These are phyloP conservation scores for Leucosporidium yakuticum DNA, from an alignment of 768 basidiomycete genomes.

Conservation along the genomic window DNA sequence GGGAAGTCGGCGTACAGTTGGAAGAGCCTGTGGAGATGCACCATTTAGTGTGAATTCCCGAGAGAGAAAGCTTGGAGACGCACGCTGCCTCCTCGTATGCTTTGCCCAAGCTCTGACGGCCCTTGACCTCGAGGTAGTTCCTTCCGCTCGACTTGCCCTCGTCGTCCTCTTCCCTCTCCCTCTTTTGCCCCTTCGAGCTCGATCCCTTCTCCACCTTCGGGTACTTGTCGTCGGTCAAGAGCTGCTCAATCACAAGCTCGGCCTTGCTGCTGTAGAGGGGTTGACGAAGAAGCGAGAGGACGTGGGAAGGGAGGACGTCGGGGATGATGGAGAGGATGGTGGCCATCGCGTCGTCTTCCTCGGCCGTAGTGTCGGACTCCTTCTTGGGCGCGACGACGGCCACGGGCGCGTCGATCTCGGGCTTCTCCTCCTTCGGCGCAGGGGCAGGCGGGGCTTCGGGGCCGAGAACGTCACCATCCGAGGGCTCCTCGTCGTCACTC, in stretches of 20 bases:
- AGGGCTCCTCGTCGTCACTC: background rate
- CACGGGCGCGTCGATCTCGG: too few relatives aligned
- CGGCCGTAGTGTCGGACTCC: too few relatives aligned
- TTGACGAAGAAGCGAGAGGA: slow-evolving; percentile 2
- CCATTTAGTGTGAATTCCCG: background rate
- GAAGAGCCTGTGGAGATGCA: slow-evolving; percentile 10
- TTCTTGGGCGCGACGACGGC: too few relatives aligned
- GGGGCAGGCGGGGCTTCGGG: background rate
- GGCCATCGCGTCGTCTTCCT: background rate
- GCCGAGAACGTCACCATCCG: background rate
- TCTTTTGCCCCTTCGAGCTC: background rate
- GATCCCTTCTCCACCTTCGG: slow-evolving; percentile 1
- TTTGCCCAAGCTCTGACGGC: background rate
- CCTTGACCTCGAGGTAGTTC: background rate
- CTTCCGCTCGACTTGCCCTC: slow-evolving; percentile 5
- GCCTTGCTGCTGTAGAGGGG: slow-evolving; percentile 9
- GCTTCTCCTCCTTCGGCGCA: background rate
- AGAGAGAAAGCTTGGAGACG: background rate
- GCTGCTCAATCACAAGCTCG: slow-evolving; percentile 18
- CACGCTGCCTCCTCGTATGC: slow-evolving; percentile 17
- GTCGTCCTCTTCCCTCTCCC: slow-evolving; percentile 13
- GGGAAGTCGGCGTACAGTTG: slow-evolving; percentile 30
- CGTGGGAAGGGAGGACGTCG: slow-evolving; percentile 14
- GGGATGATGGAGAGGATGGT: slow-evolving; percentile 24
- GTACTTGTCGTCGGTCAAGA: slow-evolving; percentile 13